Percentiles rank a stretch among this genome's conserved stretches.
phyloP scores from a whole-genome alignment of 257 asterid species.

The Solanum chaucha region DNA sequence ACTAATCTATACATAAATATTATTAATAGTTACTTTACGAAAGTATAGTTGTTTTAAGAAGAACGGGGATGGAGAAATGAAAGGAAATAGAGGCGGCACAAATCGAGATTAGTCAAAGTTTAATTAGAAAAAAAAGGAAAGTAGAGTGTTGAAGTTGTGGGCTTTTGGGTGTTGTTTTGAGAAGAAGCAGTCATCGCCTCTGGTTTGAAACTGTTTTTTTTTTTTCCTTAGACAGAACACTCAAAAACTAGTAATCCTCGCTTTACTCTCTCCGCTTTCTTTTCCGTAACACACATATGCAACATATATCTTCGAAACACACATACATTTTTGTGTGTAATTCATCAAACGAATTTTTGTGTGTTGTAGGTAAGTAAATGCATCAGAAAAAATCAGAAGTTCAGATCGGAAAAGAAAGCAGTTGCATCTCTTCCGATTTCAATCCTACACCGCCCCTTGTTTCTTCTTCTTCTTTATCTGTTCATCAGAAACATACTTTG shows the following conservation, averaged over 20 bases:
- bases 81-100: neutral
- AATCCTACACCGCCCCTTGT: conserved; percentile 52
- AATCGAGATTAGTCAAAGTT: no score
- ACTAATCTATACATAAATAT: no score
- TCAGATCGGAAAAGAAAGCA: conserved; percentile 99
- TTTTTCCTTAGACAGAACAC: neutral
- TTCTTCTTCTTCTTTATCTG: conserved; percentile 28
- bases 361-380: conserved; percentile 17
- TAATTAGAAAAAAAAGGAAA: neutral
- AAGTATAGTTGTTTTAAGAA: neutral
- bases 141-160: neutral
- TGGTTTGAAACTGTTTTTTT: neutral
- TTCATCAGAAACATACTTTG: conserved; percentile 31
- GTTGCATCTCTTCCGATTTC: conserved; percentile 99
- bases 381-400: conserved; percentile 95
- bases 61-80: neutral
- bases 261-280: neutral
- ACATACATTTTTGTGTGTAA: neutral
- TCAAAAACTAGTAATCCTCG: neutral
- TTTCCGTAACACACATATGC: neutral
- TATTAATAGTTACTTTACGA: no score
- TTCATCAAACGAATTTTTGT: neutral
- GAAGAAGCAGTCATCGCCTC: neutral
- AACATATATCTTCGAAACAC: neutral
- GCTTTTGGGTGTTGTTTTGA: neutral